Conservation (phyloP, 129 eudicot genomes). For the Arctium minus region DNA sequence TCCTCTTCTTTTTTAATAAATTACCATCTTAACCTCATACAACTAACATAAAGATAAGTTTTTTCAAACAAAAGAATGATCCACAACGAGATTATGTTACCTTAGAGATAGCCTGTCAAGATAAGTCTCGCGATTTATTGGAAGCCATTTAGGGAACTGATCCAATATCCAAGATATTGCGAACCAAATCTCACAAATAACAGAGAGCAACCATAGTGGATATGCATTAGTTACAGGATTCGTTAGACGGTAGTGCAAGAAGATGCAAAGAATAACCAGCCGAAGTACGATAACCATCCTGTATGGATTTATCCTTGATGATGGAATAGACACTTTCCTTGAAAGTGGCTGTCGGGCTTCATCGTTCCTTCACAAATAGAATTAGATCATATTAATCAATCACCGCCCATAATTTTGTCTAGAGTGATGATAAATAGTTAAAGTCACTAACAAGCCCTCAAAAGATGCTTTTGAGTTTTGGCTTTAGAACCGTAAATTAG, state of each 20-base stretch:
- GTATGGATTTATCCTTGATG: slow-evolving; percentile 95
- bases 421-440: background rate
- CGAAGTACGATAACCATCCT: slow-evolving; percentile 96
- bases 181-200: slow-evolving; percentile 98
- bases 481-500: background rate
- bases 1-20: background rate
- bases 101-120: slow-evolving; percentile 90
- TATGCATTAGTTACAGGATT: slow-evolving; percentile 90
- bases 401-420: background rate
- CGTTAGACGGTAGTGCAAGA: slow-evolving; percentile 90
- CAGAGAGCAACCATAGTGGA: slow-evolving; percentile 87
- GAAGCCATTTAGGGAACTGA: slow-evolving; percentile 99
- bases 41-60: background rate
- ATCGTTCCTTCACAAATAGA: slow-evolving; percentile 72
- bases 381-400: slow-evolving; percentile 15
- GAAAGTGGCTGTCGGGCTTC: slow-evolving; percentile 98
- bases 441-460: background rate
- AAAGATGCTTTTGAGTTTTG: background rate
- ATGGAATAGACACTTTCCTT: slow-evolving; percentile 92
- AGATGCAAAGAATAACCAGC: slow-evolving; percentile 71
- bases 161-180: slow-evolving; percentile 98
- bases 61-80: background rate
- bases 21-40: background rate
- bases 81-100: slow-evolving; percentile 27
- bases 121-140: slow-evolving; percentile 93